phyloP scores from a whole-genome alignment of 1,139 yeast genomes.

The Geotrichum macrosporum region DNA sequence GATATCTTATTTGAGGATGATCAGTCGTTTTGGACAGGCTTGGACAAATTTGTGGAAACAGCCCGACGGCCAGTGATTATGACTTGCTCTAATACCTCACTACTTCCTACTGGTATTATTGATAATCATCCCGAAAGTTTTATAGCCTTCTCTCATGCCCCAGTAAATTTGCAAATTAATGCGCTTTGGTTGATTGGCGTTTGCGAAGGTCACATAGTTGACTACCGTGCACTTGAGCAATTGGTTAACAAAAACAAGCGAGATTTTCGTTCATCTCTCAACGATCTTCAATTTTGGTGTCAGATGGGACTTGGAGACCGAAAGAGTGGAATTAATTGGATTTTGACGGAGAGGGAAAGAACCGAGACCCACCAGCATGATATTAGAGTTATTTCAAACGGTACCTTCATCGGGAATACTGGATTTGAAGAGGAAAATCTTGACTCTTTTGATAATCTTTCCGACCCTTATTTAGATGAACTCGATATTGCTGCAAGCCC shows the following conservation, averaged over 20 bases:
- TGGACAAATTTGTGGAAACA: constrained; percentile 57
- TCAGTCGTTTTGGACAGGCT: constrained; percentile 71
- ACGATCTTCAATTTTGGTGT: constrained; percentile 56
- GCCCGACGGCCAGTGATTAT: constrained; percentile 77
- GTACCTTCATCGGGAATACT: constrained; percentile 10
- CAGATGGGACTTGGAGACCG: constrained; percentile 39
- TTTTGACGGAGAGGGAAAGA: constrained; percentile 8
- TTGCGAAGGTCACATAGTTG: constrained; percentile 41
- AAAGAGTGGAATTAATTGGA: constrained; percentile 15
- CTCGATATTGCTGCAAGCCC: constrained; percentile 2
- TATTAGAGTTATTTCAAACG: constrained; percentile 9
- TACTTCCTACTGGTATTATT: constrained; percentile 11
- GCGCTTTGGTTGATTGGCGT: constrained; percentile 40
- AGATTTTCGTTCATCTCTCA: constrained; percentile 56
- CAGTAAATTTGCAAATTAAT: constrained; percentile 28
- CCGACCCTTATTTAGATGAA: neutral
- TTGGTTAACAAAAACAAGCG: constrained; percentile 39
- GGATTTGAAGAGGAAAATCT: neutral
- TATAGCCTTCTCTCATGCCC: constrained; percentile 35
- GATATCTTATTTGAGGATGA: constrained; percentile 80
- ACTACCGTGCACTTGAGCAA: constrained; percentile 36
- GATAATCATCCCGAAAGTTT: constrained; percentile 23
- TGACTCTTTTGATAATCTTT: neutral
- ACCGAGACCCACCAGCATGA: neutral
- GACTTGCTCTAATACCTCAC: constrained; percentile 57